Base-by-base conservation (phyloP, 345 rosid species). In the Arabis hirsuta region DNA sequence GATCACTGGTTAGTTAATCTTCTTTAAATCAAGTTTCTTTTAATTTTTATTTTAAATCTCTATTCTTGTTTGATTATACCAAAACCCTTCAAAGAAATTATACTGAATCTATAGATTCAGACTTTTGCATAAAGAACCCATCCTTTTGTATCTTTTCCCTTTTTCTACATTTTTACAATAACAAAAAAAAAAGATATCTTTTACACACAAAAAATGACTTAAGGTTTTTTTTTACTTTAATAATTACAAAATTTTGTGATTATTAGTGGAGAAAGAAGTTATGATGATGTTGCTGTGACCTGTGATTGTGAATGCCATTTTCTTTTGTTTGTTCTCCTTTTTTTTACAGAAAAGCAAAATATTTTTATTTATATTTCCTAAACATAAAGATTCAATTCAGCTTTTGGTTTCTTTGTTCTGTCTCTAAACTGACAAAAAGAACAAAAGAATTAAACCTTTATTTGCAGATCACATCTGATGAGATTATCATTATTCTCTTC, bases 1-100 rank as follows among this genome's bases (percentile, higher is more conserved):
- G 68, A 82, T 84, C 77, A 91, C 98, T 22, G 98, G 97, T 88
- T 79, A 97, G 97, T 88, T 79, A 48, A 1, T 62, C 50, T 67
- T 59, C 24, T 27, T 66, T 19, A 22, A 19, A 38, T 45, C 12
- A 55, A 46, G 68, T 61, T 57, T 69, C 47, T 59, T 31, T 43
- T 22, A 22, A 22, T 22, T 22, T 22, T 22, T 14, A 11, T 27
- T 27, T 7, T 7, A 22, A 29, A 31, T 26, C 22, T 4, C 11
- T 1, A 14, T 54, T 55, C 64, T 64, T 61, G 69, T 56, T 47
- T 36, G 8, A 13, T 34, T 34, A 32, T 13, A 54, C 51, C 51
- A 70, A 72, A 29, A 43, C 50, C 62, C 13, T 34, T 47, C 11
- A 73, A 26, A 56, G 10, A 22, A 48, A 56, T 26, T 56, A 7